phyloP scores from a whole-genome alignment of 345 rosid species.

The Cochlearia excelsa region DNA sequence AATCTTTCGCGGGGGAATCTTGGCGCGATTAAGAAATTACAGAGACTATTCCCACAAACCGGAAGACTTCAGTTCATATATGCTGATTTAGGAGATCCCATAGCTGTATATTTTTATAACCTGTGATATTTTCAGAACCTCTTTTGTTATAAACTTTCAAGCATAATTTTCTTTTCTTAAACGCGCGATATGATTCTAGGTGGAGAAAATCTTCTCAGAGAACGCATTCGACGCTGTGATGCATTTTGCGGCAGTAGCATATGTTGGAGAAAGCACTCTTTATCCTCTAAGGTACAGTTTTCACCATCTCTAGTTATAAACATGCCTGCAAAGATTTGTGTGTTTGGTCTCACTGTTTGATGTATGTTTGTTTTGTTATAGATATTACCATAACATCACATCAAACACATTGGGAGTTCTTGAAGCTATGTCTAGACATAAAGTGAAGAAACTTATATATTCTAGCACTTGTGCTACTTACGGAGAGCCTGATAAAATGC shows the following conservation, averaged over 20 bases:
- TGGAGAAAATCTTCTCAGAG: constrained; percentile 76
- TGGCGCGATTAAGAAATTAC: constrained; percentile 79
- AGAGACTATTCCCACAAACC: constrained; percentile 78
- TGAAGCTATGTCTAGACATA: constrained; percentile 83
- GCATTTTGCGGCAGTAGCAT: constrained; percentile 99
- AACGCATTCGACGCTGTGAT: constrained; percentile 97
- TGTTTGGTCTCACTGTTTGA: constrained; percentile 22
- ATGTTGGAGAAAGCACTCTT: constrained; percentile 97
- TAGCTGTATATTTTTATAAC: constrained; percentile 53
- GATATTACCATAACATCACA: constrained; percentile 97
- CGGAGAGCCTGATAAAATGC: constrained; percentile 98
- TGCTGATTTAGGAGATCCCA: constrained; percentile 83
- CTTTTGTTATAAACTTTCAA: not conserved
- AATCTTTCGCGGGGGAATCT: constrained; percentile 94
- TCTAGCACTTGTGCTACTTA: constrained; percentile 99
- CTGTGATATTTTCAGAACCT: not conserved
- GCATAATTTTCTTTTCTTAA: constrained; percentile 29
- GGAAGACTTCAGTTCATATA: constrained; percentile 90
- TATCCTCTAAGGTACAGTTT: constrained; percentile 77
- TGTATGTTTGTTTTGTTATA: constrained; percentile 30
- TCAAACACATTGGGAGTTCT: constrained; percentile 85
- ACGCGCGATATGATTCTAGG: constrained; percentile 39
- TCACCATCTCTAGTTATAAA: not conserved
- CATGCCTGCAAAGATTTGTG: not conserved
- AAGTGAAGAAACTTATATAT: constrained; percentile 79